Conservation (phyloP, 2,329 filamentous ascomycete species). For the Fusarium armeniacum region DNA sequence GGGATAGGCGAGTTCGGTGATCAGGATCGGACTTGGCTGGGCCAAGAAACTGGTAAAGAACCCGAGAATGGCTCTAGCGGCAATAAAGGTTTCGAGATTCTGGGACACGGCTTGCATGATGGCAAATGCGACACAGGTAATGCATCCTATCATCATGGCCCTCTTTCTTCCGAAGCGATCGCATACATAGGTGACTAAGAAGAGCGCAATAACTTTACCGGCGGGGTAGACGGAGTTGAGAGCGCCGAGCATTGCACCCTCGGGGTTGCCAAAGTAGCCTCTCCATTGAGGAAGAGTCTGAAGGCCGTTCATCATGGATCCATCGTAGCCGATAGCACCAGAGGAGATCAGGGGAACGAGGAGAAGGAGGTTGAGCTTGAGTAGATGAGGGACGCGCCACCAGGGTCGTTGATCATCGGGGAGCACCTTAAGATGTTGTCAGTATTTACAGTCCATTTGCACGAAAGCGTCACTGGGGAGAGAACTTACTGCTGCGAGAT, state of each 20-base stretch:
- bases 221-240: conserved; percentile 57
- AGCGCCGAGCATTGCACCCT: conserved; percentile 55
- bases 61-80: conserved; percentile 52
- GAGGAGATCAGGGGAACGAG: conserved; percentile 60
- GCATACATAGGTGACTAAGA: conserved; percentile 55
- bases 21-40: conserved; percentile 53
- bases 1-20: conserved; percentile 55
- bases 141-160: conserved; percentile 54
- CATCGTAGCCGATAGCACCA: conserved; percentile 61
- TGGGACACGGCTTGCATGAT: conserved; percentile 52
- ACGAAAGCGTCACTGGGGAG: fast-evolving
- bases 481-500: conserved; percentile 36
- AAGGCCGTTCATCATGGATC: conserved; percentile 62
- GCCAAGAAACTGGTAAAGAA: conserved; percentile 52
- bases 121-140: conserved; percentile 51
- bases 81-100: conserved; percentile 51
- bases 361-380: conserved; percentile 61
- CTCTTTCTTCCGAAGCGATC: conserved; percentile 59
- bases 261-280: conserved; percentile 57
- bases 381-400: conserved; percentile 59
- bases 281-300: conserved; percentile 60
- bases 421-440: conserved; percentile 50
- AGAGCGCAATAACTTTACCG: conserved; percentile 57
- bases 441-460: neutral
- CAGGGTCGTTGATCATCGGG: conserved; percentile 59